phyloP scores from a whole-genome alignment of 306 rosid genomes.

The Cucumis melo region DNA sequence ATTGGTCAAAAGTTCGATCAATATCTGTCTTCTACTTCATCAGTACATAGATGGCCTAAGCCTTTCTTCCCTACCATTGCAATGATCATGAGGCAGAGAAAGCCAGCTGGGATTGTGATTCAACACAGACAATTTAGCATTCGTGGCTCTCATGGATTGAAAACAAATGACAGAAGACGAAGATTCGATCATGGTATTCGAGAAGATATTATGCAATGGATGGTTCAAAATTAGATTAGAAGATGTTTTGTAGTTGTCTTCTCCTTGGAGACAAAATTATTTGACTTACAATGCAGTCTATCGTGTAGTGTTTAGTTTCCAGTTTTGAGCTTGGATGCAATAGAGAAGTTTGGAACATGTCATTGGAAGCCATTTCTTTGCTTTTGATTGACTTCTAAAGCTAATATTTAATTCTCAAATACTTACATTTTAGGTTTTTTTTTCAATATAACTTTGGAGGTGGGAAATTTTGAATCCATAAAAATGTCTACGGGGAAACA shows the following conservation, averaged over 20 bases:
- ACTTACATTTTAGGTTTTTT: background rate
- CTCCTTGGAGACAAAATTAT: background rate
- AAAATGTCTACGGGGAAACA: too few species aligned
- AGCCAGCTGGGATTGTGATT: conserved; percentile 36
- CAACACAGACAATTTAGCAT: conserved; percentile 39
- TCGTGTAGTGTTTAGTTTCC: background rate
- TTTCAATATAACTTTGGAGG: too few species aligned
- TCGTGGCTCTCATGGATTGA: conserved; percentile 15
- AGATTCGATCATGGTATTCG: conserved; percentile 37
- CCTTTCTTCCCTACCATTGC: conserved; percentile 41
- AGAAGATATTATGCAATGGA: conserved; percentile 61
- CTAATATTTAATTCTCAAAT: background rate
- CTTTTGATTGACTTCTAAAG: background rate
- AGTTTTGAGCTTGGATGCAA: background rate
- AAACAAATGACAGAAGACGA: conserved; percentile 16
- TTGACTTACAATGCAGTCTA: background rate
- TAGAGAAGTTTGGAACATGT: background rate
- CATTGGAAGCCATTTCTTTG: background rate
- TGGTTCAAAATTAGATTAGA: conserved; percentile 23
- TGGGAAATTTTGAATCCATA: too few species aligned
- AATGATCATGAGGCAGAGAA: conserved; percentile 42
- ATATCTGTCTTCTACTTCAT: conserved; percentile 32
- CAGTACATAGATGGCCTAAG: conserved; percentile 23
- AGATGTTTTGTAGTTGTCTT: background rate
- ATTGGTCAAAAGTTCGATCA: conserved; percentile 35